Percentiles rank a stretch among this genome's conserved stretches.
These are phyloP conservation scores for Cryphonectria japonica DNA, from an alignment of 2,329 filamentous ascomycete genomes.

Conservation along the genomic window DNA sequence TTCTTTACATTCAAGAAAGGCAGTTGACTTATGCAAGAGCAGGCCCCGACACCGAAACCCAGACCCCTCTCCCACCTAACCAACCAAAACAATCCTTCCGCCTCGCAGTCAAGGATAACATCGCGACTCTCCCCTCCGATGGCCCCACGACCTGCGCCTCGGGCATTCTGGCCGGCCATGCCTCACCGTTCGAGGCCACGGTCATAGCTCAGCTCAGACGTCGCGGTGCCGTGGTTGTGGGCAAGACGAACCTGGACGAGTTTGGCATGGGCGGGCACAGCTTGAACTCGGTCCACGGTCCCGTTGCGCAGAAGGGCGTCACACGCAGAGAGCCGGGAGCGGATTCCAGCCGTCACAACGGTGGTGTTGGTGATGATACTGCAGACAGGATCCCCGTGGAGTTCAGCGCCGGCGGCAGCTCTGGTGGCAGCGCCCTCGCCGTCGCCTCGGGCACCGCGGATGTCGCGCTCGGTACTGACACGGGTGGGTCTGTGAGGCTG, in stretches of 20 bases:
- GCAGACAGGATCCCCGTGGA: conserved; percentile 32
- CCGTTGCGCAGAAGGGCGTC: conserved; percentile 31
- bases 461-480: conserved; percentile 86
- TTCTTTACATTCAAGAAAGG: background rate
- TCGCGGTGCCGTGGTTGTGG: conserved; percentile 66
- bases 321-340: conserved; percentile 34
- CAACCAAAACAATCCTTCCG: conserved; percentile 37
- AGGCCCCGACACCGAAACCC: background rate
- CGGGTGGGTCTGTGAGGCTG: conserved; percentile 83
- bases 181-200: conserved; percentile 80
- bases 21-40: background rate
- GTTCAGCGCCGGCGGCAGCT: conserved; percentile 83
- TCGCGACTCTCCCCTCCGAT: conserved; percentile 54
- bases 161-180: conserved; percentile 69
- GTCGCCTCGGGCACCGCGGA: conserved; percentile 65
- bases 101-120: conserved; percentile 78
- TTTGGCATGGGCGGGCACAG: conserved; percentile 46
- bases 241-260: conserved; percentile 90
- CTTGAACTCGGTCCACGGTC: conserved; percentile 36
- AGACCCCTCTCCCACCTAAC: background rate
- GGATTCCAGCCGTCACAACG: too few species aligned
- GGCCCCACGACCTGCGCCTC: conserved; percentile 81
- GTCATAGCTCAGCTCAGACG: conserved; percentile 70
- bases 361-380: background rate
- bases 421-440: conserved; percentile 88